These are phyloP conservation scores for Primulina eburnea DNA, from an alignment of 257 asterid species.

Conservation along the genomic window DNA sequence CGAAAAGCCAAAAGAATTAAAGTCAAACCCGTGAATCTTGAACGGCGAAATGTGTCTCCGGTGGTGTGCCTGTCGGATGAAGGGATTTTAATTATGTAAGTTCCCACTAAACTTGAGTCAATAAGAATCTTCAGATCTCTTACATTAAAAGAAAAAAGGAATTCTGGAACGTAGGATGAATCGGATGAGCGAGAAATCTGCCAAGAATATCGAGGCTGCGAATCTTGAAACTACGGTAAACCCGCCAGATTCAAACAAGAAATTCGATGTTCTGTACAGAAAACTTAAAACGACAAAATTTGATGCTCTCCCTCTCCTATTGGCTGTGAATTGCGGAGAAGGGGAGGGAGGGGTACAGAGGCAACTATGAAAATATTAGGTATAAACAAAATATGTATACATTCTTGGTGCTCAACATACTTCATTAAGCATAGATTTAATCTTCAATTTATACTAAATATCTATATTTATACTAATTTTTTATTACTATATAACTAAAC, in stretches of 20 bases:
- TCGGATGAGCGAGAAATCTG: slow-evolving; percentile 13
- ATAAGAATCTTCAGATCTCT: slow-evolving; percentile 30
- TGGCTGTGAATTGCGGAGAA: slow-evolving; percentile 33
- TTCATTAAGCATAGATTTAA: not conserved
- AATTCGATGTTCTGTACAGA: not conserved
- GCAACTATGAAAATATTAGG: not conserved
- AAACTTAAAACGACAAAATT: not conserved
- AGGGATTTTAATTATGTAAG: not conserved
- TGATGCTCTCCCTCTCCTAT: slow-evolving; percentile 28
- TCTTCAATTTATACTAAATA: not conserved
- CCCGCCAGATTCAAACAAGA: not conserved
- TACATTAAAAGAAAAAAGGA: not conserved
- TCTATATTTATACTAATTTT: no score
- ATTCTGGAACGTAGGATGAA: not conserved
- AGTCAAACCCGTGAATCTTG: slow-evolving; percentile 35
- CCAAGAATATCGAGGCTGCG: slow-evolving; percentile 16
- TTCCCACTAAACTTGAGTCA: not conserved
- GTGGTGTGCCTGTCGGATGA: not conserved
- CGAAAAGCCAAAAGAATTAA: slow-evolving; percentile 14
- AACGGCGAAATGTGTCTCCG: not conserved
- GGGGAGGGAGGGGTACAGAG: slow-evolving; percentile 23
- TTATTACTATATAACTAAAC: no score
- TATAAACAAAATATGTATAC: not conserved
- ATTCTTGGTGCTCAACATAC: not conserved
- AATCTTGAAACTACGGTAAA: slow-evolving; percentile 6